These are phyloP conservation scores for Pleurotus cornucopiae DNA, from an alignment of 768 basidiomycete species.

Conservation along the genomic window DNA sequence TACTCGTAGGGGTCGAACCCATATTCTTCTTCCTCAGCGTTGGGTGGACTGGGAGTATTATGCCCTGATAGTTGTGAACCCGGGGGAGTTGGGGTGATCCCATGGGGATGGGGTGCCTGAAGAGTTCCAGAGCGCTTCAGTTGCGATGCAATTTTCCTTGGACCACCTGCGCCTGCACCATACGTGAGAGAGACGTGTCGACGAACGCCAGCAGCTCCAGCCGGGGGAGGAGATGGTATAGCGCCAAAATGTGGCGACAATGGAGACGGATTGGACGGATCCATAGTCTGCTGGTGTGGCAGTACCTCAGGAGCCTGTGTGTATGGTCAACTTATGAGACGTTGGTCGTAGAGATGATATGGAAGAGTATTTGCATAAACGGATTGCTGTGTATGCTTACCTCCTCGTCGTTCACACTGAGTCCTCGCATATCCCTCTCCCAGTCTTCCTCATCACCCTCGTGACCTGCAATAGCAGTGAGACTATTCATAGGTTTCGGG, in stretches of 20 bases:
- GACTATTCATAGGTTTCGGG: slow-evolving; percentile 74
- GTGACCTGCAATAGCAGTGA: slow-evolving; percentile 80
- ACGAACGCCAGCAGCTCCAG: slow-evolving; percentile 60
- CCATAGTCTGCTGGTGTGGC: slow-evolving; percentile 47
- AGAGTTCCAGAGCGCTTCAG: slow-evolving; percentile 78
- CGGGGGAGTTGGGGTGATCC: slow-evolving; percentile 2
- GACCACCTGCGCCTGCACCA: slow-evolving; percentile 50
- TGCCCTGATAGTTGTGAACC: slow-evolving; percentile 6
- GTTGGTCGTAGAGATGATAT: slow-evolving; percentile 12
- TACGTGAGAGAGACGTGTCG: slow-evolving; percentile 79
- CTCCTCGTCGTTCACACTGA: slow-evolving; percentile 61
- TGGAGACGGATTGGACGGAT: slow-evolving; percentile 47
- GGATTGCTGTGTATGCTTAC: slow-evolving; percentile 29
- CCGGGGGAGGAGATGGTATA: slow-evolving; percentile 68
- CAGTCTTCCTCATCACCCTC: slow-evolving; percentile 89
- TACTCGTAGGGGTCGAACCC: slow-evolving; percentile 23
- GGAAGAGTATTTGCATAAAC: slow-evolving; percentile 12
- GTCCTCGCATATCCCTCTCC: slow-evolving; percentile 61
- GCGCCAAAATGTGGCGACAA: slow-evolving; percentile 48
- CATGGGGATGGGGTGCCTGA: slow-evolving; percentile 37
- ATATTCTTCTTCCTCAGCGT: slow-evolving; percentile 58
- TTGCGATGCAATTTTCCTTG: slow-evolving; percentile 43
- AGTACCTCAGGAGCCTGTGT: slow-evolving; percentile 20
- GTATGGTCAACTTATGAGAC: slow-evolving; percentile 18
- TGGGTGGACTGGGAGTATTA: slow-evolving; percentile 18